Conservation (phyloP, 2,329 filamentous ascomycete species). For the Massarina eburnea region DNA sequence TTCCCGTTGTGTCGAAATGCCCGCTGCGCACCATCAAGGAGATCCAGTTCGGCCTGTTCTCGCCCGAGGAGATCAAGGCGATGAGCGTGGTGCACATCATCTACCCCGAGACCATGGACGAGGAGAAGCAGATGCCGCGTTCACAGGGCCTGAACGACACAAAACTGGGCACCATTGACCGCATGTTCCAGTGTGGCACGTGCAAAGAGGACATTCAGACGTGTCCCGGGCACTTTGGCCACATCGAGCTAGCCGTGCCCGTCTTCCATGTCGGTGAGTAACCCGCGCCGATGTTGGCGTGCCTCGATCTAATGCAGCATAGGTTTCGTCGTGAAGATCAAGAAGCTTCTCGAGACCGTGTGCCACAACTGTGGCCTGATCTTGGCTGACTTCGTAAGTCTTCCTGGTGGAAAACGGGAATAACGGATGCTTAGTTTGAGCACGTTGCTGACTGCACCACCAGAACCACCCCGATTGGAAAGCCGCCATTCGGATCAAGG, state of each 20-base stretch:
- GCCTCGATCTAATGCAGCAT: constrained; percentile 23
- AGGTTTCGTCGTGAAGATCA: constrained; percentile 98
- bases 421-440: constrained; percentile 50
- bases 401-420: constrained; percentile 59
- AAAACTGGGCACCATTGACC: constrained; percentile 92
- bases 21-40: constrained; percentile 97
- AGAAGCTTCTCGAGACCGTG: constrained; percentile 98
- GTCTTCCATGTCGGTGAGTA: constrained; percentile 79
- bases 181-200: constrained; percentile 92
- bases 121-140: constrained; percentile 86
- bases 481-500: constrained; percentile 78
- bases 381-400: constrained; percentile 96
- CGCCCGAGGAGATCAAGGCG: constrained; percentile 97
- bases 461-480: constrained; percentile 77
- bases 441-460: constrained; percentile 56
- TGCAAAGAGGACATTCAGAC: constrained; percentile 95
- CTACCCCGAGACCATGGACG: constrained; percentile 99
- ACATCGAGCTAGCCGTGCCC: constrained; percentile 95
- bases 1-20: constrained; percentile 69
- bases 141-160: constrained; percentile 94
- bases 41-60: constrained; percentile 97
- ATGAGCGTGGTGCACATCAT: constrained; percentile 97
- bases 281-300: neutral
- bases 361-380: constrained; percentile 99
- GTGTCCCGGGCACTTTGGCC: constrained; percentile 96